Conservation (phyloP, 179 eudicot genomes). For the Amaranthus tricolor region DNA sequence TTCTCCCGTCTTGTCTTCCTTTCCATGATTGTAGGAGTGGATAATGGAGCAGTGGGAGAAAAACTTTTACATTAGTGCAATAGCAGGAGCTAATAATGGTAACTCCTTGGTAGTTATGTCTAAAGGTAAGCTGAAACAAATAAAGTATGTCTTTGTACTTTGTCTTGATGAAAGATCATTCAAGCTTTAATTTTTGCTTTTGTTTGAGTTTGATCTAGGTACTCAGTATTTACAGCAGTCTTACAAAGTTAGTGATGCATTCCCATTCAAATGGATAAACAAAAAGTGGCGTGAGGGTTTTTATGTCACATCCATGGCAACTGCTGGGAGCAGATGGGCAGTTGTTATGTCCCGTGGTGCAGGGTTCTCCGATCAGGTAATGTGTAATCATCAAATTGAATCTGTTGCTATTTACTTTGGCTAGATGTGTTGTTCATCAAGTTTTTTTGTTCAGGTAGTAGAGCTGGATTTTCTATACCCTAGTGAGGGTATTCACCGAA, state of each 20-base stretch:
- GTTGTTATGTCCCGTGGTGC: conserved; percentile 96
- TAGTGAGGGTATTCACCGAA: conserved; percentile 87
- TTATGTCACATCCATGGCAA: conserved; percentile 88
- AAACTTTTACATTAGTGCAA: conserved; percentile 69
- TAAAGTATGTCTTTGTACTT: background rate
- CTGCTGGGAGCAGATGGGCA: conserved; percentile 89
- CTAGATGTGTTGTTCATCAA: background rate
- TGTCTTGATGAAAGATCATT: background rate
- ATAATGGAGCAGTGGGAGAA: conserved; percentile 95
- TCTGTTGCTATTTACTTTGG: background rate
- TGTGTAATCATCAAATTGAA: background rate
- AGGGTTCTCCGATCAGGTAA: conserved; percentile 78
- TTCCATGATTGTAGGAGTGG: conserved; percentile 63
- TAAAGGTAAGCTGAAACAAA: conserved; percentile 47
- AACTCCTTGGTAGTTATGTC: conserved; percentile 88
- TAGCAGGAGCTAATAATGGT: conserved; percentile 83
- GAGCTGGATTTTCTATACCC: conserved; percentile 93
- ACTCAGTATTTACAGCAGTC: conserved; percentile 82
- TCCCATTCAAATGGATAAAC: conserved; percentile 93
- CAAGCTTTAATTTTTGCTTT: background rate
- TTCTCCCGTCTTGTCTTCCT: background rate
- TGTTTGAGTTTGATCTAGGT: conserved; percentile 40
- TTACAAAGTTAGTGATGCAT: conserved; percentile 87
- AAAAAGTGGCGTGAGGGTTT: conserved; percentile 96
- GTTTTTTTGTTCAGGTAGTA: conserved; percentile 52